Conservation (phyloP, 805 yeast species). For the Candida ficus region DNA sequence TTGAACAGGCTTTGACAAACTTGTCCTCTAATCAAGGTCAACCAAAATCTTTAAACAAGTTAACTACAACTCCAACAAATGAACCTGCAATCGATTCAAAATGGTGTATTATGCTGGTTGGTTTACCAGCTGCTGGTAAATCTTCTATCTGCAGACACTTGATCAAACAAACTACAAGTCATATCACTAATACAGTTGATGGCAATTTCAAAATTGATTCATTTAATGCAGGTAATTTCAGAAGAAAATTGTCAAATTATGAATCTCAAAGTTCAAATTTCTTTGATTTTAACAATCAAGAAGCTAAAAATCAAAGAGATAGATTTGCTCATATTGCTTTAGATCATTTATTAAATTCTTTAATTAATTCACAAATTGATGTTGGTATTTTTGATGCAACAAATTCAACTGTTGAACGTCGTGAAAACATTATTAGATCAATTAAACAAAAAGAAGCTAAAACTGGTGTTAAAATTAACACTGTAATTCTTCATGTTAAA, state of each 20-base stretch:
- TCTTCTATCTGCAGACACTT: slow-evolving; percentile 65
- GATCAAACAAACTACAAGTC: slow-evolving; percentile 45
- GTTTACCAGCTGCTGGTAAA: slow-evolving; percentile 75
- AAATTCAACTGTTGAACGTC: slow-evolving; percentile 43
- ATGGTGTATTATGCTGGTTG: slow-evolving; percentile 66
- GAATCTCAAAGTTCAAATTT: slow-evolving; percentile 34
- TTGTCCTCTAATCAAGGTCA: slow-evolving; percentile 13
- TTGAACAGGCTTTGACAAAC: slow-evolving; percentile 12
- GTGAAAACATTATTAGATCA: slow-evolving; percentile 22
- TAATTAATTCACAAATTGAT: slow-evolving; percentile 38
- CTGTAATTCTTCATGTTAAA: slow-evolving; percentile 55
- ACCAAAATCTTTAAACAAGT: slow-evolving; percentile 17
- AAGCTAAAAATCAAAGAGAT: slow-evolving; percentile 41
- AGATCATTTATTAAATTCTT: slow-evolving; percentile 38
- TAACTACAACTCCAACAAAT: slow-evolving; percentile 25
- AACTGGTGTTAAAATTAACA: slow-evolving; percentile 33
- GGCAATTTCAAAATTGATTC: slow-evolving; percentile 34
- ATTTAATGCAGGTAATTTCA: slow-evolving; percentile 70
- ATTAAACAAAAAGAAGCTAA: slow-evolving; percentile 19
- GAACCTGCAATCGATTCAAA: slow-evolving; percentile 30
- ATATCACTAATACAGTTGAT: slow-evolving; percentile 8
- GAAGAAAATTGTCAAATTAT: slow-evolving; percentile 41
- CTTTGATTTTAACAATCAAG: slow-evolving; percentile 38
- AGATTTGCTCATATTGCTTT: slow-evolving; percentile 48
- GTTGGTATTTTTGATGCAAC: slow-evolving; percentile 61